Percentiles rank a stretch among this genome's conserved stretches.
phyloP scores from a whole-genome alignment of 306 rosid species.

The Vicia sativa region DNA sequence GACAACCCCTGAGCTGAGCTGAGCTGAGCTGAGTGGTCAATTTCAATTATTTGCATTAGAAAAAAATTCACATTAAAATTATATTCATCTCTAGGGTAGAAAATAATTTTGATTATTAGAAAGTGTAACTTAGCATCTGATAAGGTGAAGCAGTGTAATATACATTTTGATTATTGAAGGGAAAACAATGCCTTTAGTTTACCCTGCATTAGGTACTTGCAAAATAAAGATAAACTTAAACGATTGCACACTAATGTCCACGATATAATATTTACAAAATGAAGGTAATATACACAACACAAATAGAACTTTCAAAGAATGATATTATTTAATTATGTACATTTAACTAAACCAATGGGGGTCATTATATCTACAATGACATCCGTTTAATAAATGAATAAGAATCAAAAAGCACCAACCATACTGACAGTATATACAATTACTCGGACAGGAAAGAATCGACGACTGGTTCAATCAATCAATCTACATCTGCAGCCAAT shows the following conservation, averaged over 20 bases:
- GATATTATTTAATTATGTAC: constrained; percentile 42
- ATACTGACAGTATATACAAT: constrained; percentile 50
- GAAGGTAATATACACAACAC: constrained; percentile 44
- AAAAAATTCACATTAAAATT: no score
- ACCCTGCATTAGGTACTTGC: neutral
- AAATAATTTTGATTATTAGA: no score
- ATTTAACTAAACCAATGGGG: constrained; percentile 45
- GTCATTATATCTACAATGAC: constrained; percentile 33
- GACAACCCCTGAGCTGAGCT: no score
- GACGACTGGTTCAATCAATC: constrained; percentile 35
- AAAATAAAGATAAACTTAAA: neutral
- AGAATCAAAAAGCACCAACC: constrained; percentile 38
- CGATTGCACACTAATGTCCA: constrained; percentile 3
- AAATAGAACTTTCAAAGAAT: constrained; percentile 50
- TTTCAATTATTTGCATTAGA: no score
- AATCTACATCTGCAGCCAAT: constrained; percentile 50
- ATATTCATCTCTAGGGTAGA: no score
- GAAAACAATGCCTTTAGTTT: constrained; percentile 14
- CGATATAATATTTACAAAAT: constrained; percentile 45
- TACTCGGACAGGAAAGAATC: constrained; percentile 45
- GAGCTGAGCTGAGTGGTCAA: no score
- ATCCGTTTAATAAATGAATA: constrained; percentile 27
- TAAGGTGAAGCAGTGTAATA: neutral
- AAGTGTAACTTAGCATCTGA: neutral
- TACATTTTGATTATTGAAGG: neutral